Evolutionary conservation across 2,329 filamentous ascomycete species (phyloP), one percentile per base, ranked within the genome.

Genomic region (Claviceps quebecensis): DNA sequence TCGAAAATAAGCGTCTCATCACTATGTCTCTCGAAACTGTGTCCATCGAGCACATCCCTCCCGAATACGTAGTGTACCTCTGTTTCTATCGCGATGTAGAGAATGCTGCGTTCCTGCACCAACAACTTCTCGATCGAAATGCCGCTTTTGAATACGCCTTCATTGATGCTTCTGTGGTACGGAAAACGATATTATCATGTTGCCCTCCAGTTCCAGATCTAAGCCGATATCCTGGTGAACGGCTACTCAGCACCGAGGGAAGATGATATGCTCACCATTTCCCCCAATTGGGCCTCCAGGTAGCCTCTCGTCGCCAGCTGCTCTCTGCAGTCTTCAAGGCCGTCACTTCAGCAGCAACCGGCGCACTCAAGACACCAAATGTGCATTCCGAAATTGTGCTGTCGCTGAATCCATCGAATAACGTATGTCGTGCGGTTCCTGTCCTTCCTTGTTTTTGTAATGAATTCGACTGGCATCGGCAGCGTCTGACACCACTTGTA

Each of bases 91-190:
- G 73, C 22, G 72, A 87, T 64, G 79, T 97, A 52, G 65, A 77
- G 55, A 98, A 98, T 65, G 78, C 88, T 11, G 68, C 77, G 1
- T 89, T 84, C 61, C 73, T 98, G 44, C 84, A 89, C 49, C 74
- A 83, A 58, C 90, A 96, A 69, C 79, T 98, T 5, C 74, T 97
- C n/a, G 77, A 80, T 5, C 86, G 87, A 49, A 95, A 97, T 63
- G 63, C 79, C 11, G 83, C 84, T 8, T 97, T 90, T 60, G 89
- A 97, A 67, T 97, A 97, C 72, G 89, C 90, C 37, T 86, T 98
- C 58, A 78, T 98, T 46, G 91, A 98, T 69, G 89, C 89, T 19
- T 81, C 79, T 45, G 79, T 86, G 65, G 84, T 90, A 74, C 55
- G 75, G n/a, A 8, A n/a, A 17, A 22, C n/a, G 19, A 14, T 16